Base-by-base conservation (phyloP, 768 basidiomycete species). In the Nidularia pulvinata region DNA sequence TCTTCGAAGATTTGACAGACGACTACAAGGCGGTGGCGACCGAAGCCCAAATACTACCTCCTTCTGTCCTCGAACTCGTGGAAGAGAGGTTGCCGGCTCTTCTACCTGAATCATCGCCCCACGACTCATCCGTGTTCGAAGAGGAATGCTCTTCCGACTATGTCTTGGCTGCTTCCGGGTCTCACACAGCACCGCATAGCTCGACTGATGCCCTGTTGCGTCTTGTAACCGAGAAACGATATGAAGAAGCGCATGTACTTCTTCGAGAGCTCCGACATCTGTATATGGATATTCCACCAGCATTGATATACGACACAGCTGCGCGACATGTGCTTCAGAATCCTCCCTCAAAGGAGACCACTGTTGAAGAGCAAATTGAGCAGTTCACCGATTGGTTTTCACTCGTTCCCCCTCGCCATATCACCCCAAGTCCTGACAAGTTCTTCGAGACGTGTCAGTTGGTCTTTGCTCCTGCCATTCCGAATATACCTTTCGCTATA, bases 71-170 rank as follows among this genome's bases (percentile, higher is more conserved):
- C 46, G 64, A 63, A 34, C 33, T 65, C 43, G 61, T 76, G 11
- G 55, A 70, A 49, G 46, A 60, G 16, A 57, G 54, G 2, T 54
- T 77, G 9, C 74, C 74, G 11, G 48, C 50, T 3, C 50, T 60
- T 30, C 61, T 75, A 39, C 67, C 71, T 1, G 61, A 63, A 33
- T 62, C 71, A 7, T 7, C 51, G 6, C 35, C 53, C 9, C 52
- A 55, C 37, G 68, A 67, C 50, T 22, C 42, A 2, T 53, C 60
- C n/a, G 56, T 76, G 6, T 74, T 77, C 37, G 75, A 77, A 57
- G 71, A 70, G 14, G 59, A 60, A 4, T 57, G 59, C 33, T 34
- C 46, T 19, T 39, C 25, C 7, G 69, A 70, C 36, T 72, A 72
- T 49, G 34, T 47, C n/a, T 37, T 14, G 2, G 13, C 45, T n/a